A percentile compares a stretch with the other conserved stretches of the same genome.
Conservation (phyloP, 768 basidiomycete genomes). For the Gautieria morchelliformis region DNA sequence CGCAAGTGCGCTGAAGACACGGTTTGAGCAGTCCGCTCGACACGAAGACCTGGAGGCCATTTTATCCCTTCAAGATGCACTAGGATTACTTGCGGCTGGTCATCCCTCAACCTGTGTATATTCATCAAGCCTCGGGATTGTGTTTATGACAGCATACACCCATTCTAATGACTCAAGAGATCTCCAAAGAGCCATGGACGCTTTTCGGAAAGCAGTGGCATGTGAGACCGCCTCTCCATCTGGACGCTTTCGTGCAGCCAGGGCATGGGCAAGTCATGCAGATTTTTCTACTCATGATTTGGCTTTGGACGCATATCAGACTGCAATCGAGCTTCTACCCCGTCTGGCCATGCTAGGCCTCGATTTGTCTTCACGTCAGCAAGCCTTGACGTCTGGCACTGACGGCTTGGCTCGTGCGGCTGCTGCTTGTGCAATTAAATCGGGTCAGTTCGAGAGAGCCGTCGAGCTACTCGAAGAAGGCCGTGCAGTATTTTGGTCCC, state of each 20-base stretch:
- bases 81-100: not conserved
- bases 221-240: not conserved
- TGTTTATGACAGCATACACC: not conserved
- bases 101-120: not conserved
- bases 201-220: not conserved
- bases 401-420: constrained; percentile 18
- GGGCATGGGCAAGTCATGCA: not conserved
- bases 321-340: constrained; percentile 18
- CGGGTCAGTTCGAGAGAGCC: constrained; percentile 17
- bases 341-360: constrained; percentile 12
- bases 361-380: constrained; percentile 14
- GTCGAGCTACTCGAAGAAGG: constrained; percentile 24
- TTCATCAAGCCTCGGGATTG: not conserved
- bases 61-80: not conserved
- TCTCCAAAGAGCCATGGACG: not conserved
- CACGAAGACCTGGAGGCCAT: not conserved
- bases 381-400: constrained; percentile 9
- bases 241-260: not conserved
- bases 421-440: constrained; percentile 19
- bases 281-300: constrained; percentile 16
- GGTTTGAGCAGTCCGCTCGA: too few relatives aligned
- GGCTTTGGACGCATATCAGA: constrained; percentile 21
- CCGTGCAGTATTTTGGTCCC: constrained; percentile 26
- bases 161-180: not conserved
- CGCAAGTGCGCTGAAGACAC: too few relatives aligned